Evolutionary conservation across 2,329 filamentous ascomycete species (phyloP), one percentile per base, ranked within the genome.

Genomic region (Colletotrichum sp.): DNA sequence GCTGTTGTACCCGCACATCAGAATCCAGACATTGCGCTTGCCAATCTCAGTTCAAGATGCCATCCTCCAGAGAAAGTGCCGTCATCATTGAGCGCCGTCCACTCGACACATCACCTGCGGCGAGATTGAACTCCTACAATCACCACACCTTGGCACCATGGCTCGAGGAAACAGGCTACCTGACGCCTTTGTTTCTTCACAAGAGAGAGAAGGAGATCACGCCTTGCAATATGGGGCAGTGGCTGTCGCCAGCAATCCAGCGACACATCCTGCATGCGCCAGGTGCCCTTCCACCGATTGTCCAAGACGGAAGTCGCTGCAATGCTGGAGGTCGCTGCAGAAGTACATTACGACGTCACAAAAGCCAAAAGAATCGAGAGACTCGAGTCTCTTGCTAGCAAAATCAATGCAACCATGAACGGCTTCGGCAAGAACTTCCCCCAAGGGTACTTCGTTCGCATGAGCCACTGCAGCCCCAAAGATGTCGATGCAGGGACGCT

Each of bases 1-100:
- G 3, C 25, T 60, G n/a, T n/a, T n/a, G n/a, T n/a, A n/a, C n/a
- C n/a, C n/a, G n/a, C n/a, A n/a, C n/a, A n/a, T n/a, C n/a, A n/a
- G n/a, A n/a, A n/a, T n/a, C n/a, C n/a, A n/a, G n/a, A 3, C 4
- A 30, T 30, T 0, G 25, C 3, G 27, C 5, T 30, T 60, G 8
- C 56, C 27, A 60, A n/a, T 60, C 28, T 8, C 13, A n/a, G 5
- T 43, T 16, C 39, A 5, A 10, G 39, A n/a, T 43, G 39, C 3
- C 39, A 6, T 8, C 18, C 5, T 56, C 22, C 12, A 56, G 22
- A 25, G 22, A 27, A 10, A 27, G 8, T 22, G 22, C 13, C 6
- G 52, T 56, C 25, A 28, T 28, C 13, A 56, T 27, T 56, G 22
- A 56, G 52, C 52, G 52, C 0, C 52, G 52, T n/a, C 52, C 52